A percentile compares a stretch with the other conserved stretches of the same genome.
These are phyloP conservation scores for Lepidium aucheri DNA, from an alignment of 345 rosid genomes.

Conservation along the genomic window DNA sequence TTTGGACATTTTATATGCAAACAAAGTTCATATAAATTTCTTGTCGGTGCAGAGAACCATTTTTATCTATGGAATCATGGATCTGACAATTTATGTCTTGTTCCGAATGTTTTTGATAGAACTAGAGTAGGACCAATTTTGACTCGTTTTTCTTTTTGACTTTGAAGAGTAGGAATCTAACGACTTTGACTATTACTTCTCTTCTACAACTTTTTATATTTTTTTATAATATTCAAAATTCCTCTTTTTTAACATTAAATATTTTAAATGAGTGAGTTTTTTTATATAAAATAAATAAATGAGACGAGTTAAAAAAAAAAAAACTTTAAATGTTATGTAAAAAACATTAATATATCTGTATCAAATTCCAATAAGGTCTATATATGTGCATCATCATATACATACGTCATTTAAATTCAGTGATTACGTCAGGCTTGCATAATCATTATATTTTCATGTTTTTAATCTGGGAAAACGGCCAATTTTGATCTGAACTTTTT, in stretches of 20 bases:
- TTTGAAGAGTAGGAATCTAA: neutral
- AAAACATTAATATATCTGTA: too few relatives aligned
- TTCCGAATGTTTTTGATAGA: neutral
- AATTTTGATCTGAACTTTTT: too few relatives aligned
- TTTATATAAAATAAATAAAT: too few relatives aligned
- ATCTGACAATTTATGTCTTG: conserved; percentile 8
- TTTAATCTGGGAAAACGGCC: too few relatives aligned
- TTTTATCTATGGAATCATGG: neutral
- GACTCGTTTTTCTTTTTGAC: neutral
- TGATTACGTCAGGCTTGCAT: too few relatives aligned
- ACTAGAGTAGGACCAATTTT: conserved; percentile 10
- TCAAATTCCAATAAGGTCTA: too few relatives aligned
- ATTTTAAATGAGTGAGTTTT: too few relatives aligned
- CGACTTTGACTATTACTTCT: conserved; percentile 6
- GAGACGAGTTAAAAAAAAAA: too few relatives aligned
- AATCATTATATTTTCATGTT: too few relatives aligned
- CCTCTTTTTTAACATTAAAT: neutral
- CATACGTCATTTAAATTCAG: too few relatives aligned
- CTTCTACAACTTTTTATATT: neutral
- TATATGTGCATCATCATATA: too few relatives aligned
- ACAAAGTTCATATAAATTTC: neutral
- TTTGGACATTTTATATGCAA: neutral
- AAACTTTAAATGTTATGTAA: too few relatives aligned
- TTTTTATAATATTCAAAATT: neutral
- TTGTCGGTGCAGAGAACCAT: conserved; percentile 4